Conservation (phyloP, 306 rosid genomes). For the Pterocarpus santalinus region DNA sequence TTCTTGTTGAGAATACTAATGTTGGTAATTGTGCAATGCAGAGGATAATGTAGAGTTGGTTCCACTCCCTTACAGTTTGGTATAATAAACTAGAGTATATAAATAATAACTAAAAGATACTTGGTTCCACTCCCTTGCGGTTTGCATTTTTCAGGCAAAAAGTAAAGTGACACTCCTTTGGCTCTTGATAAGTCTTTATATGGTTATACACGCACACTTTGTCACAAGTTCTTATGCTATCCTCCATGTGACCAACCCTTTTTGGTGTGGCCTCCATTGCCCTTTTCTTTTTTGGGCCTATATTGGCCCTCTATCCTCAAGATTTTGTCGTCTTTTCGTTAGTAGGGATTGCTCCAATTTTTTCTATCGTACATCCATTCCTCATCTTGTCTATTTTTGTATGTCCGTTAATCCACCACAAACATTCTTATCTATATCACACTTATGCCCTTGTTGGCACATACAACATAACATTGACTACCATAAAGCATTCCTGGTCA, state of each 20-base stretch:
- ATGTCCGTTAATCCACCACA: neutral
- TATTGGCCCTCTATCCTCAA: neutral
- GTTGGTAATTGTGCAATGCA: neutral
- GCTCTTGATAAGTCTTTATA: neutral
- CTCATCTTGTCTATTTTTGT: neutral
- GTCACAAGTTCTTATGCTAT: neutral
- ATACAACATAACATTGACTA: too few relatives aligned
- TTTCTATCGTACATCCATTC: neutral
- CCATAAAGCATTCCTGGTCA: neutral
- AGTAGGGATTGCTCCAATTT: neutral
- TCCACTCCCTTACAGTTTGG: neutral
- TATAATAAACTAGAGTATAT: constrained; percentile 1
- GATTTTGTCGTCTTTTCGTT: neutral
- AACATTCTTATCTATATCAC: neutral
- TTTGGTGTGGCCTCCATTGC: neutral
- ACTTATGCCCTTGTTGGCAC: neutral
- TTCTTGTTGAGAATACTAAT: constrained; percentile 21
- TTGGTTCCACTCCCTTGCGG: neutral
- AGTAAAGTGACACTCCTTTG: neutral
- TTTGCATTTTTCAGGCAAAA: neutral
- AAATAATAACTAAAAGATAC: neutral
- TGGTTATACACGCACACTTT: neutral
- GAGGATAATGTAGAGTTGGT: neutral
- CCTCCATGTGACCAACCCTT: neutral
- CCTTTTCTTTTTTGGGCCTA: neutral